Conservation (phyloP, 768 basidiomycete genomes). For the Harrya chromipes region DNA sequence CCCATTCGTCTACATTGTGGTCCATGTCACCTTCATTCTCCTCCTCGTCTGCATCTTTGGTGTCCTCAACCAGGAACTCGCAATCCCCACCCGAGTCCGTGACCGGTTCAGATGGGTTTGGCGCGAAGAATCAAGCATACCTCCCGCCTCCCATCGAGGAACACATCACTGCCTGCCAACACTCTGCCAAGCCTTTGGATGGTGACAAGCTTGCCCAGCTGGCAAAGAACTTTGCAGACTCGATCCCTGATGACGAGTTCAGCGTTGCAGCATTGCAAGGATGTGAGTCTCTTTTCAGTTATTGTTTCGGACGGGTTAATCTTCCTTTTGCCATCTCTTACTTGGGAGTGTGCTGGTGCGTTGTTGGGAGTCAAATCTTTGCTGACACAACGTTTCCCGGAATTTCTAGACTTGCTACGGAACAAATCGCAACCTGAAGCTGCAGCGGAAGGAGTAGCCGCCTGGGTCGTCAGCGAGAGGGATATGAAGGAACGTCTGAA, state of each 20-base stretch:
- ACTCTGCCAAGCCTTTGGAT: constrained; percentile 64
- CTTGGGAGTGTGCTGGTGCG: constrained; percentile 21
- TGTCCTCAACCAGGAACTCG: constrained; percentile 30
- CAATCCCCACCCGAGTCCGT: constrained; percentile 22
- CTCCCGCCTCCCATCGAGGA: constrained; percentile 64
- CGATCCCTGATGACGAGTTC: constrained; percentile 82
- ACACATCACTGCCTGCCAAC: constrained; percentile 54
- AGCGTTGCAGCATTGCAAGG: constrained; percentile 89
- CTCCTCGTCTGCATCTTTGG: constrained; percentile 40
- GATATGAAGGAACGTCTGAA: constrained; percentile 70
- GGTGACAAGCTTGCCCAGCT: constrained; percentile 60
- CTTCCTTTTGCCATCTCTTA: constrained; percentile 9
- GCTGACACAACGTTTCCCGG: constrained; percentile 21
- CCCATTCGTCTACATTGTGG: constrained; percentile 46
- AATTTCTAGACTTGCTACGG: constrained; percentile 62
- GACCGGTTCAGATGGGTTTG: constrained; percentile 34
- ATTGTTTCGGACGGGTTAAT: constrained; percentile 4
- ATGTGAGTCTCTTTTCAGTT: constrained; percentile 53
- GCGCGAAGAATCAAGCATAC: constrained; percentile 57
- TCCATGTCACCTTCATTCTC: constrained; percentile 44
- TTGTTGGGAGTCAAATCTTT: constrained; percentile 19
- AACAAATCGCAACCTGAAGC: constrained; percentile 81
- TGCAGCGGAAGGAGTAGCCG: constrained; percentile 61
- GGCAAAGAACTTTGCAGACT: constrained; percentile 76
- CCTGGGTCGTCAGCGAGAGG: constrained; percentile 75